These are phyloP conservation scores for Saturnispora sanitii DNA, from an alignment of 805 yeast species.

Conservation along the genomic window DNA sequence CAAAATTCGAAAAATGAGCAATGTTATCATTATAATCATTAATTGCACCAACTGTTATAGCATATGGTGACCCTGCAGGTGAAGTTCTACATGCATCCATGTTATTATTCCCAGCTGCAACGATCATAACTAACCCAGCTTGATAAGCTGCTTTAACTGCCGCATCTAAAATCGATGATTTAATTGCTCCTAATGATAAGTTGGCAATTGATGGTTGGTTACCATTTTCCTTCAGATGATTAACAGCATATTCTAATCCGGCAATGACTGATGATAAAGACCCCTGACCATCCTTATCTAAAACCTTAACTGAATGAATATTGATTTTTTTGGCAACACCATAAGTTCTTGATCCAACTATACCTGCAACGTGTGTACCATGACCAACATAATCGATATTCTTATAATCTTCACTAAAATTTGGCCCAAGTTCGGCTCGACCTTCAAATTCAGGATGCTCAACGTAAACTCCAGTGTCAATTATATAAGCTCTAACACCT, in stretches of 20 bases:
- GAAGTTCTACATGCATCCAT: constrained; percentile 74
- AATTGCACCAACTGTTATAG: constrained; percentile 81
- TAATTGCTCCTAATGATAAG: constrained; percentile 69
- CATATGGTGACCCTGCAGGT: constrained; percentile 69
- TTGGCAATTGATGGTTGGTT: constrained; percentile 55
- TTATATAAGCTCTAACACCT: constrained; percentile 61
- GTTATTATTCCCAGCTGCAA: constrained; percentile 82
- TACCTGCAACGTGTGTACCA: constrained; percentile 91
- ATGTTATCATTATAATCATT: constrained; percentile 62
- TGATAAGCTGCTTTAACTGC: constrained; percentile 70
- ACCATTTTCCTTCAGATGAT: constrained; percentile 35
- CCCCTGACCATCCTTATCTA: constrained; percentile 63
- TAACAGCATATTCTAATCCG: constrained; percentile 59
- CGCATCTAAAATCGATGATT: constrained; percentile 54
- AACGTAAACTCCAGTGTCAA: constrained; percentile 73
- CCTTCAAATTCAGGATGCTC: constrained; percentile 57
- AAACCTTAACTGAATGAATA: constrained; percentile 65
- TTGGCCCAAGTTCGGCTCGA: constrained; percentile 49
- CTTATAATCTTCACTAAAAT: constrained; percentile 48
- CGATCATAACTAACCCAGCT: constrained; percentile 63
- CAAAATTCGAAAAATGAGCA: constrained; percentile 86
- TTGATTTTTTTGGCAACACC: constrained; percentile 73
- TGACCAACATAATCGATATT: constrained; percentile 73
- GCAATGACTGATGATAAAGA: constrained; percentile 53
- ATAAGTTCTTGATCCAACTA: constrained; percentile 65